Percentiles rank a stretch among this genome's conserved stretches.
These are phyloP conservation scores for Colletotrichum horii DNA, from an alignment of 2,329 filamentous ascomycete species.

Conservation along the genomic window DNA sequence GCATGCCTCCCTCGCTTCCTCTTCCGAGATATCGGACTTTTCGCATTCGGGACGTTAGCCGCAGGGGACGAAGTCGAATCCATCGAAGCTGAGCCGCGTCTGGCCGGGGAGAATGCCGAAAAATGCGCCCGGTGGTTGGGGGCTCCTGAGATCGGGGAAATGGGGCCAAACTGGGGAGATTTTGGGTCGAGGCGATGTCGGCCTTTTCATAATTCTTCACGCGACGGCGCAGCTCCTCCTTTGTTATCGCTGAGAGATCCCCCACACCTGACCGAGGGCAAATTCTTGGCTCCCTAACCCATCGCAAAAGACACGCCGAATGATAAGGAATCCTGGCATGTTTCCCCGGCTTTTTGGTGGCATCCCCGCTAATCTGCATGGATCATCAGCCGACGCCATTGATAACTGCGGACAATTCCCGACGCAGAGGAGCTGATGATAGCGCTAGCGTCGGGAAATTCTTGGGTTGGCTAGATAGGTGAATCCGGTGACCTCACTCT, in stretches of 20 bases:
- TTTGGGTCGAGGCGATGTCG: conserved; percentile 10
- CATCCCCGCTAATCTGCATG: conserved; percentile 1
- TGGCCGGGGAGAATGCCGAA: conserved; percentile 2
- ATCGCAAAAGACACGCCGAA: background rate
- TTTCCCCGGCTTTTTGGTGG: background rate
- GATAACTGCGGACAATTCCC: conserved; percentile 5
- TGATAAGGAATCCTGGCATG: conserved; percentile 10
- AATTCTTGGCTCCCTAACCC: background rate
- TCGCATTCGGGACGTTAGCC: background rate
- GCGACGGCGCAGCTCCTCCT: background rate
- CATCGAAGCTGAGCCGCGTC: background rate
- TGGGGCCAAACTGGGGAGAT: background rate
- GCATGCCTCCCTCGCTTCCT: conserved; percentile 17
- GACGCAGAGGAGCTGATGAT: background rate
- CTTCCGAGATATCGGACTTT: conserved; percentile 4
- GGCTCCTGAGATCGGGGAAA: conserved; percentile 10
- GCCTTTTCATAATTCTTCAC: conserved; percentile 5
- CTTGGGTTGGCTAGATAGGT: background rate
- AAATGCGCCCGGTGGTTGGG: background rate
- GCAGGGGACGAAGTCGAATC: background rate
- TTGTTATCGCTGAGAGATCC: background rate
- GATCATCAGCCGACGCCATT: background rate
- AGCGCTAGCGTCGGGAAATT: conserved; percentile 3
- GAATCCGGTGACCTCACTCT: conserved; percentile 13
- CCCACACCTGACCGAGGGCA: conserved; percentile 13